Conservation (phyloP, 2,329 filamentous ascomycete genomes). For the Alternaria novae-zelandiae region DNA sequence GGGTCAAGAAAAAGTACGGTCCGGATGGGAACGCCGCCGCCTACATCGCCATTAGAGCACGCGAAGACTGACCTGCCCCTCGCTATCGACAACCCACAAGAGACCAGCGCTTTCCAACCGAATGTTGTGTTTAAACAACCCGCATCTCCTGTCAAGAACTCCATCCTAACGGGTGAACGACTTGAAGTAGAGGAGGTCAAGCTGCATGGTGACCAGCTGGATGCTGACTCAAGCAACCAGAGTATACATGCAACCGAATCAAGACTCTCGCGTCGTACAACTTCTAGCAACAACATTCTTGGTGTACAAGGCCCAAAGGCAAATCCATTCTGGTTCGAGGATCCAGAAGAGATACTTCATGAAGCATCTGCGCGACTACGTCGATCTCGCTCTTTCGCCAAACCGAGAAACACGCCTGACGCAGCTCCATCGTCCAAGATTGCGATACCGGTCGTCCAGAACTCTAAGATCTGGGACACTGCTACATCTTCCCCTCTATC, state of each 20-base stretch:
- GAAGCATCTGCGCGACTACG: constrained; percentile 15
- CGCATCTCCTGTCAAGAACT: not conserved
- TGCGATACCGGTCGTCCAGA: not conserved
- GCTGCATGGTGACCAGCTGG: not conserved
- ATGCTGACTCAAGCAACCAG: not conserved
- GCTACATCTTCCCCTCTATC: constrained; percentile 19
- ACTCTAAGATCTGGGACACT: not conserved
- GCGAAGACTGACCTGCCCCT: not conserved
- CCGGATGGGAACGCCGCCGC: not conserved
- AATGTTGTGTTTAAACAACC: not conserved
- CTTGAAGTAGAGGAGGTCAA: not conserved
- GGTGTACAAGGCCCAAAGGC: constrained; percentile 29
- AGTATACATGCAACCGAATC: not conserved
- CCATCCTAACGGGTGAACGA: not conserved
- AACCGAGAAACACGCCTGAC: not conserved
- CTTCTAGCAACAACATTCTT: constrained; percentile 6
- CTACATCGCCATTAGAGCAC: not conserved
- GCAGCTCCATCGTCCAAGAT: not conserved
- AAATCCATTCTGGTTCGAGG: constrained; percentile 21
- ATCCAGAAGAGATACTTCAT: constrained; percentile 29
- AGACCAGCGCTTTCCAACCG: not conserved
- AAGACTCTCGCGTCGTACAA: constrained; percentile 1
- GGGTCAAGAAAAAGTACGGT: not conserved
- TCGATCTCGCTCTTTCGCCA: constrained; percentile 12
- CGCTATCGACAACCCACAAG: not conserved